Base-by-base conservation (phyloP, 2,329 filamentous ascomycete genomes). In the Trichophyton simii region DNA sequence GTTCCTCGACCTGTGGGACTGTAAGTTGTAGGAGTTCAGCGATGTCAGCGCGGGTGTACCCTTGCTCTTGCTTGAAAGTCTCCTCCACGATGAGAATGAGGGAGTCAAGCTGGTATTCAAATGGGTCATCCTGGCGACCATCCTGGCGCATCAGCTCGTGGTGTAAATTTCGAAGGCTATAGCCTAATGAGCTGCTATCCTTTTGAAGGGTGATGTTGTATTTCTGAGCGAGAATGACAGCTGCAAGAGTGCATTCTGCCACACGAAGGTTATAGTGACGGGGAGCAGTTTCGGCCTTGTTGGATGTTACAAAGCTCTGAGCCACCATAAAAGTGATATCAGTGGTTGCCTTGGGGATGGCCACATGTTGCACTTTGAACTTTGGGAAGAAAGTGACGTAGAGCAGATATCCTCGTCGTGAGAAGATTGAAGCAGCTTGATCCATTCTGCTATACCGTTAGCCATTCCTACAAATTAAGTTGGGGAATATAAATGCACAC, bases 211-310 rank as follows among this genome's bases (percentile, higher is more conserved):
- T 84, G 41, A 87, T 70, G 1, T 77, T 77, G 63, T 84, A 79
- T 46, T 80, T 78, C 67, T 84, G 85, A 46, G 83, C 80, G 1
- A 87, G 74, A 34, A 86, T 80, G 15, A 82, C 78, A 2, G 94
- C 91, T 2, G 94, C 94, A 36, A 99, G 82, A 60, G 88, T 94
- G 77, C 90, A 95, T 76, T 99, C 94, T 42, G 96, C 94, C 1
- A 99, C 94, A 31, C 94, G 87, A 25, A 99, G 83, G 74, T 99
- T 99, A 80, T 97, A 99, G 80, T 92, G 90, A 65, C 95, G 86
- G 0, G 92, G 92, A 0, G 87, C 94, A 0, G 92, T 96, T 64
- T 92, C 88, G 70, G 94, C 89, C 77, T 99, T 99, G 79, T 97
- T 91, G 3, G 92, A 89, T 15, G 87, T 87, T 63, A 99, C 88